phyloP scores from a whole-genome alignment of 108 stramenopile species.

The Cylindrotheca fusiformis region DNA sequence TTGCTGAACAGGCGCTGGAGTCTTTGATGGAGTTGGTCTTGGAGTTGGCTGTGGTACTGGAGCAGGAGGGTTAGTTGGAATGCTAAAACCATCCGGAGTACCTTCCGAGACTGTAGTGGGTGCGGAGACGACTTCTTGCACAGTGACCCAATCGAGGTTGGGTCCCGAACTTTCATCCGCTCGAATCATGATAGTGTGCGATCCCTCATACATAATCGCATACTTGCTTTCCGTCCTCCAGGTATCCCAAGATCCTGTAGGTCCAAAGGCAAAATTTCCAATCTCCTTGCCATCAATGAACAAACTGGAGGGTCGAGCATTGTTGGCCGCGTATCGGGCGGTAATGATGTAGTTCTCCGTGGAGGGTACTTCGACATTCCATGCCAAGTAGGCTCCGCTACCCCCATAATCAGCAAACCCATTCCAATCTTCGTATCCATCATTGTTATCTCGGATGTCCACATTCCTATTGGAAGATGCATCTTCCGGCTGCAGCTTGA shows the following conservation, averaged over 20 bases:
- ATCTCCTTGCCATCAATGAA: slow-evolving; percentile 14
- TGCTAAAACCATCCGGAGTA: background rate
- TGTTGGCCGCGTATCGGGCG: slow-evolving; percentile 9
- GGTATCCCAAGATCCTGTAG: slow-evolving; percentile 8
- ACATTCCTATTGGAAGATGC: background rate
- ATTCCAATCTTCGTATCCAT: slow-evolving; percentile 16
- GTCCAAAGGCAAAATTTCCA: slow-evolving; percentile 4
- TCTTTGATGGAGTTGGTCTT: background rate
- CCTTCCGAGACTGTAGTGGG: background rate
- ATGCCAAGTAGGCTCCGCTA: slow-evolving; percentile 9
- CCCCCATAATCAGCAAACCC: slow-evolving; percentile 6
- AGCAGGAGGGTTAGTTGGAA: background rate
- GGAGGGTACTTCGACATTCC: background rate
- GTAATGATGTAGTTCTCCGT: background rate
- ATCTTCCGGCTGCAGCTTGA: slow-evolving; percentile 10
- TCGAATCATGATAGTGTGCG: background rate
- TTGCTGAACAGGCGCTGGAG: slow-evolving; percentile 2
- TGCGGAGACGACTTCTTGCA: background rate
- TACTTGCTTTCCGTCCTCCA: slow-evolving; percentile 6
- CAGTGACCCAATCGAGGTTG: slow-evolving; percentile 20
- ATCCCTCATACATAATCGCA: slow-evolving; percentile 1
- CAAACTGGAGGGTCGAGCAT: slow-evolving; percentile 22
- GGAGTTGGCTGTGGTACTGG: background rate
- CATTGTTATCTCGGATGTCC: slow-evolving; percentile 1
- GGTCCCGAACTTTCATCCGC: slow-evolving; percentile 6